These are phyloP conservation scores for Russula foetens DNA, from an alignment of 768 basidiomycete species.

Conservation along the genomic window DNA sequence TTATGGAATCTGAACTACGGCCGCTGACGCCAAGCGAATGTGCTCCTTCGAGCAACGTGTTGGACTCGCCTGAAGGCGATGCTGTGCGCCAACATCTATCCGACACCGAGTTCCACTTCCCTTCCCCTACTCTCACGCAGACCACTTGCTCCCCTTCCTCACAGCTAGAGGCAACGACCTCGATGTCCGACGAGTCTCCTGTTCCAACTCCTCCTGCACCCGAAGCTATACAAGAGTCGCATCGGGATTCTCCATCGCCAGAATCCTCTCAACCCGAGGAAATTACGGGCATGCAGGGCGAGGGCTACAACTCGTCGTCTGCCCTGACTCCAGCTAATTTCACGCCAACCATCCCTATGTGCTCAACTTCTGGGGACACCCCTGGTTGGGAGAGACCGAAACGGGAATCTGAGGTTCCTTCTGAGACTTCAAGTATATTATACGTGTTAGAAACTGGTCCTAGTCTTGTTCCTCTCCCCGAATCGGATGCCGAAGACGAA, in stretches of 20 bases:
- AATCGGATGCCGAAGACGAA: slow-evolving; percentile 8
- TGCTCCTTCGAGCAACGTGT: neutral
- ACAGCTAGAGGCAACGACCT: neutral
- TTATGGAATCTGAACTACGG: neutral
- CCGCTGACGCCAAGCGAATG: neutral
- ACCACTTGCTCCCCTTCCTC: neutral
- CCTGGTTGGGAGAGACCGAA: neutral
- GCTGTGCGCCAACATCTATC: neutral
- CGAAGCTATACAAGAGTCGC: neutral
- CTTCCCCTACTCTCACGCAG: neutral
- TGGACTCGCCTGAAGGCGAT: neutral
- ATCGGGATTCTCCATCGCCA: neutral
- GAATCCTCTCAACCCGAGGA: neutral
- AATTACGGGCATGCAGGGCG: neutral
- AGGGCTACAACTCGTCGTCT: neutral
- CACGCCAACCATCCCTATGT: neutral
- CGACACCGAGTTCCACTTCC: neutral
- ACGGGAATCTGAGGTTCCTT: neutral
- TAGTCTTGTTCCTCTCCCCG: neutral
- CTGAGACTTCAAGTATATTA: neutral
- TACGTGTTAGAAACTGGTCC: neutral
- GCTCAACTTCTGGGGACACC: neutral
- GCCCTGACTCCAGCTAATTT: neutral
- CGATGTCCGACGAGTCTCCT: neutral
- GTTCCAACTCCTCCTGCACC: neutral